Conservation (phyloP, 2,329 filamentous ascomycete genomes). For the Botrytis pseudocinerea region DNA sequence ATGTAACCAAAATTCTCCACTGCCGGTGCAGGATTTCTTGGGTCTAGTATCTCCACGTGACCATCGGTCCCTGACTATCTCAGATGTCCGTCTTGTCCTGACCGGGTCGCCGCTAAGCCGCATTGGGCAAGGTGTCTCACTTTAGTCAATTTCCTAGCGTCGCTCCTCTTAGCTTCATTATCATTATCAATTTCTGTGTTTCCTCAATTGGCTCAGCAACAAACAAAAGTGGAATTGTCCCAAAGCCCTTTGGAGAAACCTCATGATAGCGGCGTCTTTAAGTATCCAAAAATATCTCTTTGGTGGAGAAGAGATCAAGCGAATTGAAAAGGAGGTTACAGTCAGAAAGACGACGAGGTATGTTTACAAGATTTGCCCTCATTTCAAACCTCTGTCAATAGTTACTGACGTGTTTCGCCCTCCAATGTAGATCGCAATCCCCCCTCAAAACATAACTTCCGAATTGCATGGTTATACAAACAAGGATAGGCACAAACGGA, state of each 20-base stretch:
- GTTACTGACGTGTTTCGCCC: slow-evolving; percentile 6
- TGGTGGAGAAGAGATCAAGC: background rate
- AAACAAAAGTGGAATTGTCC: background rate
- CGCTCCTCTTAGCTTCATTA: background rate
- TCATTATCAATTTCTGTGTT: background rate
- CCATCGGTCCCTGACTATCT: background rate
- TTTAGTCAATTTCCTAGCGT: background rate
- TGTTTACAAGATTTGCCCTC: background rate
- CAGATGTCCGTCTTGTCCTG: background rate
- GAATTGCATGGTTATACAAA: slow-evolving; percentile 14
- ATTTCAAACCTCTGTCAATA: slow-evolving; percentile 10
- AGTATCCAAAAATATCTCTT: slow-evolving; percentile 10
- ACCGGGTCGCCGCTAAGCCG: background rate
- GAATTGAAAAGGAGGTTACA: slow-evolving; percentile 7
- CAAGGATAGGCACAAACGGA: slow-evolving; percentile 8
- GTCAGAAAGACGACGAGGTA: background rate
- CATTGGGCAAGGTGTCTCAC: background rate
- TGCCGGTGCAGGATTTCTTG: slow-evolving; percentile 2
- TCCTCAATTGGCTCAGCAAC: slow-evolving; percentile 1
- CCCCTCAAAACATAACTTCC: slow-evolving; percentile 9
- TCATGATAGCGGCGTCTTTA: background rate
- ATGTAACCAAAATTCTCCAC: slow-evolving; percentile 9
- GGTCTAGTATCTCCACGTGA: slow-evolving; percentile 3
- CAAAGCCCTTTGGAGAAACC: background rate
- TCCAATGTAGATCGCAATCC: slow-evolving; percentile 15